A percentile compares a stretch with the other conserved stretches of the same genome.
Evolutionary conservation across 495 filamentous ascomycete genomes (phyloP).

Genomic region (Lentithecium fluviatile): DNA sequence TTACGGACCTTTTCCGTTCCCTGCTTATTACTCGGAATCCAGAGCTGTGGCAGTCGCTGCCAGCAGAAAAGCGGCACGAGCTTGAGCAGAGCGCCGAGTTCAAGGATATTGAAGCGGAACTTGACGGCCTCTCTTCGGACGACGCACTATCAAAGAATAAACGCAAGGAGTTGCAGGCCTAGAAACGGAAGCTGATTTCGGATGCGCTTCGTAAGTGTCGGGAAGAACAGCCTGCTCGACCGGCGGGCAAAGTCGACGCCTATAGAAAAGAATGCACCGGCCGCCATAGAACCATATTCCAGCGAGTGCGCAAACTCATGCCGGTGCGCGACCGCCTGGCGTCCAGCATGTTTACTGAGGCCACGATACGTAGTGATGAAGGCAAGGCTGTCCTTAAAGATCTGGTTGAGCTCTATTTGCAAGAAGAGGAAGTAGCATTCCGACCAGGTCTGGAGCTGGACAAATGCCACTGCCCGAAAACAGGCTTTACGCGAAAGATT

Average conservation of each 20-base stretch:
- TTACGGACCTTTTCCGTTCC: slow-evolving; percentile 31
- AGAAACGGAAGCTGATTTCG: slow-evolving; percentile 33
- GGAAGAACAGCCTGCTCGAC: slow-evolving; percentile 22
- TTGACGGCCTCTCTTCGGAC: slow-evolving; percentile 28
- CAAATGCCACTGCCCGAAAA: slow-evolving; percentile 1
- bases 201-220: slow-evolving; percentile 29
- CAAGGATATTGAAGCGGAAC: slow-evolving; percentile 26
- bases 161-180: slow-evolving; percentile 25
- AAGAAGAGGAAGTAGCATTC: slow-evolving; percentile 3
- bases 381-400: slow-evolving; percentile 18
- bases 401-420: slow-evolving; percentile 16
- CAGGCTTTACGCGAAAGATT: neutral
- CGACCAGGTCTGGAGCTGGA: slow-evolving; percentile 1
- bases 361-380: slow-evolving; percentile 17
- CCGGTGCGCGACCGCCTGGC: slow-evolving; percentile 31
- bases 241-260: slow-evolving; percentile 12
- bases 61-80: slow-evolving; percentile 30
- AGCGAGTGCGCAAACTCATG: slow-evolving; percentile 24
- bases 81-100: slow-evolving; percentile 31
- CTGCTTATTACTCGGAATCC: slow-evolving; percentile 33
- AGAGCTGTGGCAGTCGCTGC: slow-evolving; percentile 35
- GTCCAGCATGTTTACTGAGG: slow-evolving; percentile 33
- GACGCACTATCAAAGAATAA: slow-evolving; percentile 21
- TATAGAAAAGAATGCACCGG: slow-evolving; percentile 27
- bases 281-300: slow-evolving; percentile 25